Evolutionary conservation across 768 basidiomycete genomes (phyloP).

Genomic region (Ramaria sp.): DNA sequence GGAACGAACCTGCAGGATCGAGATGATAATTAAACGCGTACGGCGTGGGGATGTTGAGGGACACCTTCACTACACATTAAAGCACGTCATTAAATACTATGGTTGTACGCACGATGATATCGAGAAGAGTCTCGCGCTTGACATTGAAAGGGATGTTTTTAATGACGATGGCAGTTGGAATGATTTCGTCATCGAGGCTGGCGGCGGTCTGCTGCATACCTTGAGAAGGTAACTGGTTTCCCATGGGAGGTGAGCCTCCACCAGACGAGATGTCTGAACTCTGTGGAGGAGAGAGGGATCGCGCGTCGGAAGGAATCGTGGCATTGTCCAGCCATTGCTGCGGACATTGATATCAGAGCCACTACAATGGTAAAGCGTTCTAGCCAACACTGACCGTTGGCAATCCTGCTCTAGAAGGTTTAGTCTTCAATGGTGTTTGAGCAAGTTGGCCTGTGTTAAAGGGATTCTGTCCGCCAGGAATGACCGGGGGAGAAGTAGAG

Average conservation of each 20-base stretch:
- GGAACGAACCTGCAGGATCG: conserved; percentile 92
- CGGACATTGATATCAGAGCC: conserved; percentile 9
- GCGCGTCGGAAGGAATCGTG: conserved; percentile 43
- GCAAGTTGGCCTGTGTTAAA: conserved; percentile 43
- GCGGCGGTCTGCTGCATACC: conserved; percentile 24
- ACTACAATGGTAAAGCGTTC: conserved; percentile 11
- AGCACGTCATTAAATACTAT: conserved; percentile 3
- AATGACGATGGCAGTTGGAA: conserved; percentile 98
- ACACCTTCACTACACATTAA: conserved; percentile 42
- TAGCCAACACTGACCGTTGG: conserved; percentile 48
- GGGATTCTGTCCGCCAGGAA: conserved; percentile 35
- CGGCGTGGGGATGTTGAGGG: conserved; percentile 87
- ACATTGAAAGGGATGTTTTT: conserved; percentile 99
- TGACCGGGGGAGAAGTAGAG: conserved; percentile 45
- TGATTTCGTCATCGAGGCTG: conserved; percentile 77
- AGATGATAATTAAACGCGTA: conserved; percentile 99
- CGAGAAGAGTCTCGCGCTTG: conserved; percentile 89
- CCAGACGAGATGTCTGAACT: conserved; percentile 84
- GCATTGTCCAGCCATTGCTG: conserved; percentile 84
- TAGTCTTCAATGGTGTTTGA: conserved; percentile 67
- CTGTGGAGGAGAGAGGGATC: conserved; percentile 76
- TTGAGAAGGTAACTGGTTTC: conserved; percentile 11
- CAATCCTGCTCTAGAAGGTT: conserved; percentile 56
- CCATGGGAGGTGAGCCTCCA: conserved; percentile 66
- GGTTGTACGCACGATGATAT: conserved; percentile 73